These are phyloP conservation scores for Lactifluus pinguis DNA, from an alignment of 768 basidiomycete genomes.

Conservation along the genomic window DNA sequence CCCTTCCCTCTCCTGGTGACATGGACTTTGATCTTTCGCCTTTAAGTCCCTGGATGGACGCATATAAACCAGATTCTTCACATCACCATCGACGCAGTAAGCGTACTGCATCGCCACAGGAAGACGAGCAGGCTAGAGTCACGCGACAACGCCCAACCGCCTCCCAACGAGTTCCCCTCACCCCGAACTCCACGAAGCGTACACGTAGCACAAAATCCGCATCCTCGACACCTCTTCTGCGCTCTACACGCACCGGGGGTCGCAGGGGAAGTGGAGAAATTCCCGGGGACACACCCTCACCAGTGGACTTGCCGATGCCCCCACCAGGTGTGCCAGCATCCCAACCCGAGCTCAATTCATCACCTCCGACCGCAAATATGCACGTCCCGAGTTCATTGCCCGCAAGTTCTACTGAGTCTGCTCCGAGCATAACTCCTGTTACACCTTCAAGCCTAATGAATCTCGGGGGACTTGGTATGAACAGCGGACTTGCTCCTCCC, in stretches of 20 bases:
- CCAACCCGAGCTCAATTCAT: conserved; percentile 5
- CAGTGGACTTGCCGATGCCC: conserved; percentile 84
- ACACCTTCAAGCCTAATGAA: conserved; percentile 94
- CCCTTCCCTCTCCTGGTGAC: conserved; percentile 39
- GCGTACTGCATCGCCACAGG: conserved; percentile 15
- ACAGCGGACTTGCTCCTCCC: conserved; percentile 34
- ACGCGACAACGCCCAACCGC: conserved; percentile 16
- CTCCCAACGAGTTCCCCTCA: conserved; percentile 1
- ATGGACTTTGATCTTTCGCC: conserved; percentile 71
- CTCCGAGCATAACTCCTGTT: conserved; percentile 53
- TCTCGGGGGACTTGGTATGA: conserved; percentile 53
- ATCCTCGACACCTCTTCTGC: conserved; percentile 17
- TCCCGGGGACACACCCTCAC: conserved; percentile 61
- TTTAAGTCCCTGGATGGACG: conserved; percentile 71
- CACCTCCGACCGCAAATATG: conserved; percentile 1
- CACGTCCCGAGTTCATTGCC: not conserved
- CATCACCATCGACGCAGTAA: conserved; percentile 10
- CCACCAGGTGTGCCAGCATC: conserved; percentile 56
- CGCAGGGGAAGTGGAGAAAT: conserved; percentile 29
- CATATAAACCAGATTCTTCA: conserved; percentile 35
- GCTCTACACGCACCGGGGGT: conserved; percentile 34
- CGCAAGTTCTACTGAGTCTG: conserved; percentile 14
- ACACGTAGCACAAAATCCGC: conserved; percentile 18
- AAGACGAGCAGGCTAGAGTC: conserved; percentile 13
- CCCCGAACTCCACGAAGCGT: conserved; percentile 8